A percentile compares a stretch with the other conserved stretches of the same genome.
Evolutionary conservation across 2,329 filamentous ascomycete species (phyloP).

Genomic region (Pseudogymnoascus sp.): DNA sequence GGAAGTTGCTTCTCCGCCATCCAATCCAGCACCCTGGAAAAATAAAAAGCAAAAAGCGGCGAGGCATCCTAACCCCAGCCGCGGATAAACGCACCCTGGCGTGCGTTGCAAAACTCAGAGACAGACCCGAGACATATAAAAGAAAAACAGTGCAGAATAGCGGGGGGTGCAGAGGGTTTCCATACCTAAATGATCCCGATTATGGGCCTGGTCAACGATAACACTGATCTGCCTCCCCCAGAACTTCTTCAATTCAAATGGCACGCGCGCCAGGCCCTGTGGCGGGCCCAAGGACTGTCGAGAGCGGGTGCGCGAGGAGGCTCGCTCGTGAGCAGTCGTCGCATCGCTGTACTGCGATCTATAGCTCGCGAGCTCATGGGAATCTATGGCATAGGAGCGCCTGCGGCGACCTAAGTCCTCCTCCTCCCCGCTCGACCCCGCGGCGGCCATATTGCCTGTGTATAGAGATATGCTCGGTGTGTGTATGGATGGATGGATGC

Average conservation of each 20-base stretch:
- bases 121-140: conserved; percentile 6
- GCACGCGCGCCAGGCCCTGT: conserved; percentile 14
- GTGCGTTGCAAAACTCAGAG: background rate
- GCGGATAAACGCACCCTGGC: conserved; percentile 1
- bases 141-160: background rate
- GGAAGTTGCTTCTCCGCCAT: conserved; percentile 8
- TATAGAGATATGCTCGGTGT: background rate
- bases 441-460: conserved; percentile 4
- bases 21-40: background rate
- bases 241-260: conserved; percentile 29
- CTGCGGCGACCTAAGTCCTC: background rate
- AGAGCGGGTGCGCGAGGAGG: background rate
- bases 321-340: background rate
- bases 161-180: background rate
- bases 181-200: conserved; percentile 50
- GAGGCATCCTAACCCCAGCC: background rate
- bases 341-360: conserved; percentile 20
- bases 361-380: conserved; percentile 23
- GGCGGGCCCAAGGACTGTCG: conserved; percentile 1
- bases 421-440: background rate
- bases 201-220: conserved; percentile 41
- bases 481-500: conserved; percentile 1
- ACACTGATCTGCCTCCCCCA: conserved; percentile 44
- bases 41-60: conserved; percentile 8
- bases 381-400: conserved; percentile 18